These are phyloP conservation scores for Globisporangium canariense DNA, from an alignment of 352 stramenopile genomes.

Conservation along the genomic window DNA sequence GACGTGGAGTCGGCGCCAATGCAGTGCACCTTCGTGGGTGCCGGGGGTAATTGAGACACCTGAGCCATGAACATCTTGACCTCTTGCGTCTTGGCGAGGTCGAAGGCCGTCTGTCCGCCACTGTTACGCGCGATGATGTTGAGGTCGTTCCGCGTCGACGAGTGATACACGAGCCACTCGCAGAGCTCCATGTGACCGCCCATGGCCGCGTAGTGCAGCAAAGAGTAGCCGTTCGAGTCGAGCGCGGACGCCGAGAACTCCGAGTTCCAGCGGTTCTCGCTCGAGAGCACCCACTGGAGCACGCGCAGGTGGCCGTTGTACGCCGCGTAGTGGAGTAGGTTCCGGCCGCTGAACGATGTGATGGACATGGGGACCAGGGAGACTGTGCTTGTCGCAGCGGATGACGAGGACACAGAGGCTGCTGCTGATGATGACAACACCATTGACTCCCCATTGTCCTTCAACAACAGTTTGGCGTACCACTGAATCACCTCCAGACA, in stretches of 20 bases:
- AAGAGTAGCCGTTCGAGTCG: constrained; percentile 55
- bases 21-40: constrained; percentile 34
- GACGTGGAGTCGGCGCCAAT: constrained; percentile 50
- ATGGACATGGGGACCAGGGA: constrained; percentile 31
- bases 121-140: constrained; percentile 44
- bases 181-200: constrained; percentile 50
- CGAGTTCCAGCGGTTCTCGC: constrained; percentile 20
- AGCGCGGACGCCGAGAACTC: constrained; percentile 34
- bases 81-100: constrained; percentile 38
- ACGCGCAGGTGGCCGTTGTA: constrained; percentile 54
- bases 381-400: not conserved
- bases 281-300: constrained; percentile 44
- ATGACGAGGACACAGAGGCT: not conserved
- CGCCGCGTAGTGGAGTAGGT: constrained; percentile 65
- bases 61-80: constrained; percentile 45
- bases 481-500: constrained; percentile 58
- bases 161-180: constrained; percentile 54
- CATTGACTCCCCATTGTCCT: not conserved
- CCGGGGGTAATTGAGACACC: constrained; percentile 27
- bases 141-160: constrained; percentile 32
- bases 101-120: constrained; percentile 33
- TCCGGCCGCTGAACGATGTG: constrained; percentile 58
- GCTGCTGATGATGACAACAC: not conserved
- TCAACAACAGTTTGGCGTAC: constrained; percentile 27
- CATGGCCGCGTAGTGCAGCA: constrained; percentile 69